Conservation (phyloP, 768 basidiomycete species). For the Dioszegia crocea region DNA sequence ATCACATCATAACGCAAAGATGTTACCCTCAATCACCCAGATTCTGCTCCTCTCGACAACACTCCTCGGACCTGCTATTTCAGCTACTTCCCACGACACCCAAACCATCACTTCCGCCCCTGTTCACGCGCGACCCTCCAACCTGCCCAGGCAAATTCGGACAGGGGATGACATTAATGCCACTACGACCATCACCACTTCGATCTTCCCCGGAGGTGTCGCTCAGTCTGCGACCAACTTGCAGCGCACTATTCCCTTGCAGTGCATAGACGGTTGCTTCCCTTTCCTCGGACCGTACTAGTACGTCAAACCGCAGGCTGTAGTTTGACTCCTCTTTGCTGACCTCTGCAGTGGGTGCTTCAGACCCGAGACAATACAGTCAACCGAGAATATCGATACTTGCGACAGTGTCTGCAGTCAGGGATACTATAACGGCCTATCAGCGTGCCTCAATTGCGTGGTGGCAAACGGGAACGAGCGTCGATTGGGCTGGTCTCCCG, state of each 20-base stretch:
- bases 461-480: slow-evolving; percentile 16
- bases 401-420: slow-evolving; percentile 2
- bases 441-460: slow-evolving; percentile 19
- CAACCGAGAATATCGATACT: no score
- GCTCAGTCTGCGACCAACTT: not conserved
- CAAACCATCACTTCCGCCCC: no score
- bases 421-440: slow-evolving; percentile 4
- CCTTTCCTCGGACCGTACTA: not conserved
- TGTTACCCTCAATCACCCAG: no score
- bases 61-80: no score
- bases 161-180: not conserved
- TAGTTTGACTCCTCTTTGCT: no score
- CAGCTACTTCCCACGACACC: no score
- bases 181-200: not conserved
- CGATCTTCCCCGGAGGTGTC: slow-evolving; percentile 1
- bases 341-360: no score
- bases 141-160: no score
- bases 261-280: not conserved
- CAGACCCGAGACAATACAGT: no score
- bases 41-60: no score
- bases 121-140: no score
- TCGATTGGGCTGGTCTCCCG: slow-evolving; percentile 1
- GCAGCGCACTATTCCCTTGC: not conserved
- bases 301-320: not conserved
- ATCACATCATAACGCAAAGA: no score